Evolutionary conservation across 1,284 basidiomycete species (phyloP), one percentile per base, ranked within the genome.

Genomic region (Irpex sp.): DNA sequence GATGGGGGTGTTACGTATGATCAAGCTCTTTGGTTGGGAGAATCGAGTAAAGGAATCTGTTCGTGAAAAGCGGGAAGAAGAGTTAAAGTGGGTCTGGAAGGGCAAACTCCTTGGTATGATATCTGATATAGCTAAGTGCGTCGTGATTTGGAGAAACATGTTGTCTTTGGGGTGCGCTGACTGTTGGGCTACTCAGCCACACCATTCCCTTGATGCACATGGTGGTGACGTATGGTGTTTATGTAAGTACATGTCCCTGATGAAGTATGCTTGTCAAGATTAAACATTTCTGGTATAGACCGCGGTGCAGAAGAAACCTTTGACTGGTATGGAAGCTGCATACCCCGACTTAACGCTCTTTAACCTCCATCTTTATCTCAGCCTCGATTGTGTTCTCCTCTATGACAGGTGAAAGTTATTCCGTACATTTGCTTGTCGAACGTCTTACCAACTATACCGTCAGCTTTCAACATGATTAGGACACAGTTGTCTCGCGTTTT

Each of bases 11-110:
- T 58, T 78, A 12, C 73, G 82, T 39, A 83, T 84, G 76, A 73
- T 84, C 73, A 87, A 87, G 71, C 80, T 87, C 64, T 87, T 87
- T 65, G 84, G 78, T 5, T 85, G 83, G 83, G 82, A 84, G 64
- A 67, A 67, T 4, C 72, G 75, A 37, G 78, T 82, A 67, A 71
- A 76, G 55, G 70, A 74, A n/a, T 71, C 76, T 52, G 73, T 85
- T 9, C 67, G 72, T 2, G 73, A 73, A 16, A 83, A 80, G 72
- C 71, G 81, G 35, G 80, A 85, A 58, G 77, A 75, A 1, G 86
- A 90, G 72, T 71, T 90, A 7, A 62, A 65, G 3, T 78, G 72
- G 68, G 67, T 83, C 36, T 76, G 72, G 68, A 79, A 75, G 68
- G 70, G 72, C 49, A 74, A 75, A 60, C 63, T 78, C 28, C 67